phyloP scores from a whole-genome alignment of 768 basidiomycete genomes.

The Mrakia blollopis region DNA sequence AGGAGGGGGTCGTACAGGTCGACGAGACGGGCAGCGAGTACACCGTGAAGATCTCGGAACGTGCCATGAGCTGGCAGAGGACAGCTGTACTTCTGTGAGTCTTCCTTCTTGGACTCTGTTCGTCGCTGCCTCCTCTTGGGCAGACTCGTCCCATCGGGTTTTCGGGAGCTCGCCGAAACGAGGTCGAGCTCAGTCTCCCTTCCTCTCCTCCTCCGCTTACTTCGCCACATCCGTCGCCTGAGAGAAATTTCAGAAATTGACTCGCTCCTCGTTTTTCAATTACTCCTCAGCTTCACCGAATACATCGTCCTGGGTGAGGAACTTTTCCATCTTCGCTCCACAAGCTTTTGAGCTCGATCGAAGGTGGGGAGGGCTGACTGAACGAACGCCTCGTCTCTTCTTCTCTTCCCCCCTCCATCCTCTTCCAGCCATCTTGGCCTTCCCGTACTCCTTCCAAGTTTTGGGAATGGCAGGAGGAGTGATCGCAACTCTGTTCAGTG shows the following conservation, averaged over 20 bases:
- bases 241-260: background rate
- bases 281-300: slow-evolving; percentile 28
- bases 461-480: slow-evolving; percentile 37
- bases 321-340: background rate
- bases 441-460: slow-evolving; percentile 35
- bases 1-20: background rate
- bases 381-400: background rate
- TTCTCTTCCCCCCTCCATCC: background rate
- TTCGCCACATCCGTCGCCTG: background rate
- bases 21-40: background rate
- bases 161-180: background rate
- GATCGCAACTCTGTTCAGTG: slow-evolving; percentile 32
- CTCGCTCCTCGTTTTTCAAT: background rate
- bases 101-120: background rate
- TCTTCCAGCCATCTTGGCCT: slow-evolving; percentile 33
- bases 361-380: background rate
- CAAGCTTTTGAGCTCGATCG: background rate
- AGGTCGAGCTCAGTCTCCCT: background rate
- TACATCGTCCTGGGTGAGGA: slow-evolving; percentile 35
- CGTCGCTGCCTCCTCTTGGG: no score
- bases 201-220: background rate
- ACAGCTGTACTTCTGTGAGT: slow-evolving; percentile 25
- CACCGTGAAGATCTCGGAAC: slow-evolving; percentile 19
- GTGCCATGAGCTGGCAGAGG: slow-evolving; percentile 27
- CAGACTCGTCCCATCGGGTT: no score